Conservation (phyloP, 768 basidiomycete genomes). For the Pholiota molesta region DNA sequence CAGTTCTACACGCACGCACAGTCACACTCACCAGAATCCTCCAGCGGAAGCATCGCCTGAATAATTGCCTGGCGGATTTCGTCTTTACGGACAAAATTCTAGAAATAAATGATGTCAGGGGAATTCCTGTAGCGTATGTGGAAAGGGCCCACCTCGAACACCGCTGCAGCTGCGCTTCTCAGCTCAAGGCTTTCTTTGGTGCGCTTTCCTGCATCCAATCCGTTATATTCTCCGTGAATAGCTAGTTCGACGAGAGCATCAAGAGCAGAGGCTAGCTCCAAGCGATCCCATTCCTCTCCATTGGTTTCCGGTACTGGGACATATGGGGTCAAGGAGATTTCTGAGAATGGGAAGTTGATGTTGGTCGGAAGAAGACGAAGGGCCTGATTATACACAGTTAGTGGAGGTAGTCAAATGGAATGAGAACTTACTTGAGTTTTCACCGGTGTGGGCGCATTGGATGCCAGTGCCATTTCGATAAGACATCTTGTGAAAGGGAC, state of each 20-base stretch:
- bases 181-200: conserved; percentile 72
- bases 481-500: conserved; percentile 73
- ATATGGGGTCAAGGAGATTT: conserved; percentile 72
- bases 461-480: conserved; percentile 85
- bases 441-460: conserved; percentile 87
- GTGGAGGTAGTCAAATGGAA: neutral
- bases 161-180: conserved; percentile 72
- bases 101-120: conserved; percentile 11
- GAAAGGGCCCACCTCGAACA: conserved; percentile 71
- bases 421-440: conserved; percentile 74
- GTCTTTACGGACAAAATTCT: conserved; percentile 81
- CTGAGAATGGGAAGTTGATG: conserved; percentile 62
- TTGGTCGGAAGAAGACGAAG: conserved; percentile 50
- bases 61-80: conserved; percentile 71
- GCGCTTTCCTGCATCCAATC: conserved; percentile 59
- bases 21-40: conserved; percentile 40
- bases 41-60: conserved; percentile 69
- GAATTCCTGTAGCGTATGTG: neutral
- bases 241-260: conserved; percentile 82
- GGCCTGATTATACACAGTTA: conserved; percentile 33
- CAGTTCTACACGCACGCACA: neutral
- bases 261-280: conserved; percentile 79
- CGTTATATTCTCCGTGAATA: conserved; percentile 87
- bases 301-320: conserved; percentile 80
- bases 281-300: conserved; percentile 91